phyloP scores from a whole-genome alignment of 2,329 filamentous ascomycete species.

The Cladosporium sp. region DNA sequence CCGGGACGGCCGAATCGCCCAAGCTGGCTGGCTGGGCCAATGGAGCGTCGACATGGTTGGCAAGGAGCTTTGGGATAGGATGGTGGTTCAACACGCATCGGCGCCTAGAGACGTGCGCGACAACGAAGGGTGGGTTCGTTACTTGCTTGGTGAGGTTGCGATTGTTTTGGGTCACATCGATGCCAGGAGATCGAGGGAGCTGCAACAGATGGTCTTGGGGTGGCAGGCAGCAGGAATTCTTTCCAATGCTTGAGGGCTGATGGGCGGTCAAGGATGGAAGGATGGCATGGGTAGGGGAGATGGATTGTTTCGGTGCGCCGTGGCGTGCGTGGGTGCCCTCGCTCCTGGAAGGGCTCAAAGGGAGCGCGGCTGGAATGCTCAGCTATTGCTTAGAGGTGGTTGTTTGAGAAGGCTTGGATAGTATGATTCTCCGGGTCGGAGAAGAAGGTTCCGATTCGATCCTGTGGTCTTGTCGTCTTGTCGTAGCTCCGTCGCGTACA shows the following conservation, averaged over 20 bases:
- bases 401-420: no score
- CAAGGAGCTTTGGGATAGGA: not conserved
- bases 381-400: no score
- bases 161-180: not conserved
- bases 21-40: not conserved
- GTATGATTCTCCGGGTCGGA: no score
- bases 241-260: not conserved
- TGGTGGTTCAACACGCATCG: not conserved
- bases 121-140: not conserved
- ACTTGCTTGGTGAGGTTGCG: not conserved
- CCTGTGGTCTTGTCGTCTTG: no score
- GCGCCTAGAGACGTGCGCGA: not conserved
- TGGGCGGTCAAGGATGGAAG: not conserved
- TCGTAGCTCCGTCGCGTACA: no score
- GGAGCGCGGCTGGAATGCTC: no score
- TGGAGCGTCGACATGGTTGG: constrained; percentile 9
- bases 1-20: not conserved
- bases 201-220: not conserved
- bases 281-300: constrained; percentile 1
- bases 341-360: no score
- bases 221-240: not conserved
- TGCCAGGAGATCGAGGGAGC: not conserved
- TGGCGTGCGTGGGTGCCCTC: no score
- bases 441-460: no score
- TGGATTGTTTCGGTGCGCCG: no score